A percentile compares a stretch with the other conserved stretches of the same genome.
Conservation (phyloP, 2,329 filamentous ascomycete genomes). For the Sordariomycetes sp. region DNA sequence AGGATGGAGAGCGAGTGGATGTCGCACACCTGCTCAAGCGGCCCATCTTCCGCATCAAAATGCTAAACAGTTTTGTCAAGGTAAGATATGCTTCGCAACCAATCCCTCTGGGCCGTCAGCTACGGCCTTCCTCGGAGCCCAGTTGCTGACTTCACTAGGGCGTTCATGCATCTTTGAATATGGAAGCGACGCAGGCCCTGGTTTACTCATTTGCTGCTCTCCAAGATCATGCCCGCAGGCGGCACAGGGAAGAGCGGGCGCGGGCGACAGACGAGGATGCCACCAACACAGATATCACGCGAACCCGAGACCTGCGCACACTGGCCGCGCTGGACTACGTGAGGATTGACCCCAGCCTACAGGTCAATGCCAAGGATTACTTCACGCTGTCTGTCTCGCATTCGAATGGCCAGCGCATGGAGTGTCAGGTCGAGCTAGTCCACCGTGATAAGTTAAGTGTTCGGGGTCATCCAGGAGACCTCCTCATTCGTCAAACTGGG, state of each 20-base stretch:
- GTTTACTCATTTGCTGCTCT: slow-evolving; percentile 53
- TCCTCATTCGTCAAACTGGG: slow-evolving; percentile 90
- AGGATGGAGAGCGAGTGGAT: slow-evolving; percentile 80
- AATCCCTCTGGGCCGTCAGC: neutral
- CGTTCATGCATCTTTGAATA: slow-evolving; percentile 44
- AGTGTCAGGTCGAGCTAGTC: slow-evolving; percentile 80
- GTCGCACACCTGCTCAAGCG: slow-evolving; percentile 88
- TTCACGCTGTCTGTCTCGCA: slow-evolving; percentile 81
- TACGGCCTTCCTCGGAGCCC: neutral
- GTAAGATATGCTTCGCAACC: slow-evolving; percentile 23
- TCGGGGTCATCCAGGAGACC: slow-evolving; percentile 60
- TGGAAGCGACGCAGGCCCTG: slow-evolving; percentile 29
- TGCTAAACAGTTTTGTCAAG: slow-evolving; percentile 75
- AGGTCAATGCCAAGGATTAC: slow-evolving; percentile 81
- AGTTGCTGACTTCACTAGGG: slow-evolving; percentile 24
- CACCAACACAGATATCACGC: slow-evolving; percentile 67
- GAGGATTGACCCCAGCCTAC: slow-evolving; percentile 62
- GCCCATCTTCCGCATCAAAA: slow-evolving; percentile 78
- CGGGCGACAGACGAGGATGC: slow-evolving; percentile 77
- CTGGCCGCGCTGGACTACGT: slow-evolving; percentile 61
- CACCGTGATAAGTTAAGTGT: slow-evolving; percentile 69
- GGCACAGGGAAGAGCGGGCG: slow-evolving; percentile 55
- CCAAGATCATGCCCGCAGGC: slow-evolving; percentile 64
- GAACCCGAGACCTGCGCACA: slow-evolving; percentile 68
- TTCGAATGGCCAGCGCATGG: slow-evolving; percentile 80